Conservation (phyloP, 2,329 filamentous ascomycete species). For the Zalaria obscura region DNA sequence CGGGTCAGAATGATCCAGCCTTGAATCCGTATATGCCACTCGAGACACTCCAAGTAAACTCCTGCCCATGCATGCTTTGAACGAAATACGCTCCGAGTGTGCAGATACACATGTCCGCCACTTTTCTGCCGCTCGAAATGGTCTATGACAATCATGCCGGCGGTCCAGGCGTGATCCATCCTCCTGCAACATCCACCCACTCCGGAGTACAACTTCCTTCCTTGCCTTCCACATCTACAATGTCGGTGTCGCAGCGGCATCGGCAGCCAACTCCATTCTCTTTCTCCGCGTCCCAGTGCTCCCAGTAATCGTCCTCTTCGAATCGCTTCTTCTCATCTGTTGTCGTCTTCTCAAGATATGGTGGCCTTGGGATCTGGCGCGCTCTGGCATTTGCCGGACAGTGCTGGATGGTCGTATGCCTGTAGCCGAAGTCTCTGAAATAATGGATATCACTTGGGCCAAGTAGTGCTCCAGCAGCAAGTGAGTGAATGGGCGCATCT, state of each 20-base stretch:
- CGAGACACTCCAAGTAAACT: not conserved
- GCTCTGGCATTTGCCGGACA: conserved; percentile 91
- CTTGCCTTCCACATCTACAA: conserved; percentile 95
- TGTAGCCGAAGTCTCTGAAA: conserved; percentile 96
- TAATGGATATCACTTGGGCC: conserved; percentile 81
- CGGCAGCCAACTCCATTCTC: conserved; percentile 95
- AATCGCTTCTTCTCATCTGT: conserved; percentile 56
- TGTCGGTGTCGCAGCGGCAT: conserved; percentile 93
- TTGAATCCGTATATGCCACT: no score
- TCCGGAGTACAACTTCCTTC: conserved; percentile 88
- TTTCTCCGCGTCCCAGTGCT: conserved; percentile 68
- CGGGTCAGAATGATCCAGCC: no score
- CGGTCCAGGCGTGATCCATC: conserved; percentile 44
- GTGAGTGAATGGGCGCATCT: conserved; percentile 94
- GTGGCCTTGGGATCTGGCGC: conserved; percentile 66
- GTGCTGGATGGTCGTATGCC: conserved; percentile 97
- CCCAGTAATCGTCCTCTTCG: conserved; percentile 96
- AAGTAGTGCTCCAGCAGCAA: conserved; percentile 81
- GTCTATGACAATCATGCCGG: not conserved
- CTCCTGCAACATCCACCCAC: conserved; percentile 94
- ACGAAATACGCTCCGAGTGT: not conserved
- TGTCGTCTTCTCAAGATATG: conserved; percentile 43
- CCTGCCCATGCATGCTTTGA: not conserved
- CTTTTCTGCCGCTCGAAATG: not conserved
- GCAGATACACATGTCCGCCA: not conserved